Conservation (phyloP, 331 rosid genomes). For the Acacia concinna region DNA sequence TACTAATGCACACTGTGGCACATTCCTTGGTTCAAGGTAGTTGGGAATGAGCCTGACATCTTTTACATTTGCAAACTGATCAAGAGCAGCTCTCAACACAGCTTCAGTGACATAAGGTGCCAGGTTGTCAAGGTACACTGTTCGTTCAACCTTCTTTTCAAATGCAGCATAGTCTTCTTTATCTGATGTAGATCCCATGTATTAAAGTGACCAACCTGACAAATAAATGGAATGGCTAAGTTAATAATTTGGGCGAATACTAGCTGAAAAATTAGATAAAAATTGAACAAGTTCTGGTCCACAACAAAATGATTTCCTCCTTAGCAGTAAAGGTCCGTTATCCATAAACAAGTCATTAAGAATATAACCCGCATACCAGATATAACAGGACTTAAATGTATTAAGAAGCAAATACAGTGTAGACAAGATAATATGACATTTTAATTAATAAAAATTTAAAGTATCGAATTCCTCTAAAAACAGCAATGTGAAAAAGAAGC, state of each 20-base stretch:
- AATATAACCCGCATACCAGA: slow-evolving; percentile 5
- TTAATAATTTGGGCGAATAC: not conserved
- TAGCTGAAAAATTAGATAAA: not conserved
- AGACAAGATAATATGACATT: not conserved
- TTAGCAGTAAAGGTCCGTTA: not conserved
- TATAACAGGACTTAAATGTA: not conserved
- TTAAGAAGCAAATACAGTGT: not conserved
- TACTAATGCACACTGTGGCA: slow-evolving; percentile 63
- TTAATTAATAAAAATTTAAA: not conserved
- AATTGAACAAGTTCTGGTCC: not conserved
- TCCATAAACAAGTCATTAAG: slow-evolving; percentile 10
- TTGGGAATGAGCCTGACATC: slow-evolving; percentile 69
- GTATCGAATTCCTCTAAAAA: not conserved
- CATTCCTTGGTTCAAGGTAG: slow-evolving; percentile 51
- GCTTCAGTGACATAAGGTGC: slow-evolving; percentile 76
- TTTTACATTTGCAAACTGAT: slow-evolving; percentile 69
- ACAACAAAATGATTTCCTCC: slow-evolving; percentile 4
- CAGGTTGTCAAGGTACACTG: slow-evolving; percentile 71
- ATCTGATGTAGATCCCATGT: slow-evolving; percentile 54
- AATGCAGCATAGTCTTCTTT: slow-evolving; percentile 61
- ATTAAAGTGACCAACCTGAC: slow-evolving; percentile 31
- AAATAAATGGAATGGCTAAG: slow-evolving; percentile 1
- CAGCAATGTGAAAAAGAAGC: not conserved
- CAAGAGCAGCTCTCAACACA: slow-evolving; percentile 67
- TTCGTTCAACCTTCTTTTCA: slow-evolving; percentile 59